Conservation (phyloP, 257 asterid genomes). For the Penstemon eatonii region DNA sequence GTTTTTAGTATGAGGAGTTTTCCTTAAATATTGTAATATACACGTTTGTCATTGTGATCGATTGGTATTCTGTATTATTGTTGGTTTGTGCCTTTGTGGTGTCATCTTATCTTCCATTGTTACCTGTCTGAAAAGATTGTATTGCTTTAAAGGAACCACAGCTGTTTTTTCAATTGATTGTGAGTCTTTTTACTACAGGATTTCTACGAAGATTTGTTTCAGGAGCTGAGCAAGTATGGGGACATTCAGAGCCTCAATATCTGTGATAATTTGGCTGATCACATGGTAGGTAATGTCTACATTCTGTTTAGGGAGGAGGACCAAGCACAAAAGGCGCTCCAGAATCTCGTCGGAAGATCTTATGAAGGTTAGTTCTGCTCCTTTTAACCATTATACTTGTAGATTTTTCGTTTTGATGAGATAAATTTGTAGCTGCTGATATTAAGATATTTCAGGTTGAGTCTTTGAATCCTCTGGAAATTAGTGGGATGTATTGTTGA, state of each 20-base stretch:
- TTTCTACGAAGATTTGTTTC: slow-evolving; percentile 82
- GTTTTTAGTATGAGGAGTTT: no score
- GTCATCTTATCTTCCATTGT: no score
- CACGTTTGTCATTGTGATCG: not conserved
- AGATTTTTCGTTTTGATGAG: not conserved
- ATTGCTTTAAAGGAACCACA: not conserved
- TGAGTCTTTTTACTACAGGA: slow-evolving; percentile 36
- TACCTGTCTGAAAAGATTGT: no score
- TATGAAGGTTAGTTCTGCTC: slow-evolving; percentile 57
- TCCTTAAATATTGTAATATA: no score
- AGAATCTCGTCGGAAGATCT: slow-evolving; percentile 78
- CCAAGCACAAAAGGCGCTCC: slow-evolving; percentile 78
- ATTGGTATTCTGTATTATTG: not conserved
- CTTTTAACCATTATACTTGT: not conserved
- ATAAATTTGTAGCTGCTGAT: slow-evolving; percentile 10
- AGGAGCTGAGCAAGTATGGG: slow-evolving; percentile 89
- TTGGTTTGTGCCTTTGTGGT: not conserved
- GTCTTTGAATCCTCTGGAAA: not conserved
- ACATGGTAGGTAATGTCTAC: slow-evolving; percentile 89
- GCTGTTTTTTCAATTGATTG: not conserved
- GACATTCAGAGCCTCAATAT: slow-evolving; percentile 82
- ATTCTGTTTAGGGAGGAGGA: slow-evolving; percentile 88
- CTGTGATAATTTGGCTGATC: slow-evolving; percentile 90
- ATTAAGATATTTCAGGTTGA: not conserved
- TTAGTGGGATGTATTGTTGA: no score